Evolutionary conservation across 495 filamentous ascomycete species (phyloP).

Genomic region (Oleoguttula mirabilis): DNA sequence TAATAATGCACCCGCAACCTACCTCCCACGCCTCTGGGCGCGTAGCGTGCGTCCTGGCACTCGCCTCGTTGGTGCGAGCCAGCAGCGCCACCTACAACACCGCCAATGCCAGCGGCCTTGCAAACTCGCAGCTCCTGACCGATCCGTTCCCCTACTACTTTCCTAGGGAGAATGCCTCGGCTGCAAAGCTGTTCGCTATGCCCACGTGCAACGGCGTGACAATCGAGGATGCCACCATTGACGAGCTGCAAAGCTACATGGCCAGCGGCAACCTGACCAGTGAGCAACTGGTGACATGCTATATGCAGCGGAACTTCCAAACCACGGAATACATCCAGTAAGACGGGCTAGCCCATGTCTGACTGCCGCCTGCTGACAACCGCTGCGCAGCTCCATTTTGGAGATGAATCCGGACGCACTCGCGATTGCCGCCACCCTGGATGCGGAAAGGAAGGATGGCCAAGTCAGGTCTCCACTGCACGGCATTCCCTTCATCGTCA

Average conservation of each 20-base stretch:
- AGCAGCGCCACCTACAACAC: background rate
- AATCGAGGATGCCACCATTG: slow-evolving; percentile 52
- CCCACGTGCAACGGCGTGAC: slow-evolving; percentile 45
- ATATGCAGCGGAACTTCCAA: slow-evolving; percentile 42
- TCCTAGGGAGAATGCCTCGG: slow-evolving; percentile 27
- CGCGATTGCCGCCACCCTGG: slow-evolving; percentile 44
- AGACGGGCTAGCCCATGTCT: too few relatives aligned
- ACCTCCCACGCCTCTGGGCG: too few relatives aligned
- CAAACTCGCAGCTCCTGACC: slow-evolving; percentile 5
- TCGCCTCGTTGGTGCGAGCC: too few relatives aligned
- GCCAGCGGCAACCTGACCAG: slow-evolving; percentile 34
- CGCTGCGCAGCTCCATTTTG: slow-evolving; percentile 37
- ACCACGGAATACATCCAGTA: slow-evolving; percentile 49
- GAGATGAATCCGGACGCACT: slow-evolving; percentile 52
- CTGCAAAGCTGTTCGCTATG: slow-evolving; percentile 43
- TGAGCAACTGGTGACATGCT: slow-evolving; percentile 41
- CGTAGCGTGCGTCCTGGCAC: too few relatives aligned
- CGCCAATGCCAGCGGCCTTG: slow-evolving; percentile 1
- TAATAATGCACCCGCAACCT: too few relatives aligned
- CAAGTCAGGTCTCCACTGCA: slow-evolving; percentile 49
- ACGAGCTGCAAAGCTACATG: slow-evolving; percentile 40
- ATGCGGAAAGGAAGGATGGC: slow-evolving; percentile 45
- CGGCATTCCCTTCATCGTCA: slow-evolving; percentile 61
- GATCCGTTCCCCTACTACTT: slow-evolving; percentile 31
- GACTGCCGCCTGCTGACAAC: background rate